Evolutionary conservation across 1,139 yeast species (phyloP).

Genomic region (Pichia sp.): DNA sequence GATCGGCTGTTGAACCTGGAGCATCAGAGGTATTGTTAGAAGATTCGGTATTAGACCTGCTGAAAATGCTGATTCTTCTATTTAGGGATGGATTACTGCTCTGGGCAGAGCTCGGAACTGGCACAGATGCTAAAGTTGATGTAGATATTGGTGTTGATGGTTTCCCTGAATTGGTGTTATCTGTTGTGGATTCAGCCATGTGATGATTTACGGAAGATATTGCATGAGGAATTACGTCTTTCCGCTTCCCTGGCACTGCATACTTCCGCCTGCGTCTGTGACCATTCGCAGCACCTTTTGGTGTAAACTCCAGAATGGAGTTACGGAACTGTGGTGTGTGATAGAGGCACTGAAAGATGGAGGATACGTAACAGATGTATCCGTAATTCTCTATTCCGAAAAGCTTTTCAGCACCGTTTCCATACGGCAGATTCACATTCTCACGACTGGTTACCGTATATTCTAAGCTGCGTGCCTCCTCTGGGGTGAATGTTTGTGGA

Average conservation of each 20-base stretch:
- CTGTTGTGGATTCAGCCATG: no score
- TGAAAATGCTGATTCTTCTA: no score
- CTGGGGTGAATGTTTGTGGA: conserved; percentile 4
- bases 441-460: conserved; percentile 6
- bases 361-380: conserved; percentile 90
- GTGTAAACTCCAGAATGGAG: conserved; percentile 44
- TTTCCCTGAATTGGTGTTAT: background rate
- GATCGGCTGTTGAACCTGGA: background rate
- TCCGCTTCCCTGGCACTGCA: conserved; percentile 30
- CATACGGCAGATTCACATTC: conserved; percentile 33
- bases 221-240: conserved; percentile 35
- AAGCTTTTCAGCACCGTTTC: conserved; percentile 64
- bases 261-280: conserved; percentile 33
- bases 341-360: conserved; percentile 82
- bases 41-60: background rate
- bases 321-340: conserved; percentile 65
- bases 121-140: background rate
- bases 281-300: conserved; percentile 20
- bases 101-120: no score
- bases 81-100: no score
- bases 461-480: background rate
- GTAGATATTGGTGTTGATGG: conserved; percentile 8
- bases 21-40: background rate
- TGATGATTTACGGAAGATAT: background rate
- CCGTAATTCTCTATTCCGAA: conserved; percentile 97